Evolutionary conservation across 2,329 filamentous ascomycete genomes (phyloP).

Genomic region (Elsinoe necatrix): DNA sequence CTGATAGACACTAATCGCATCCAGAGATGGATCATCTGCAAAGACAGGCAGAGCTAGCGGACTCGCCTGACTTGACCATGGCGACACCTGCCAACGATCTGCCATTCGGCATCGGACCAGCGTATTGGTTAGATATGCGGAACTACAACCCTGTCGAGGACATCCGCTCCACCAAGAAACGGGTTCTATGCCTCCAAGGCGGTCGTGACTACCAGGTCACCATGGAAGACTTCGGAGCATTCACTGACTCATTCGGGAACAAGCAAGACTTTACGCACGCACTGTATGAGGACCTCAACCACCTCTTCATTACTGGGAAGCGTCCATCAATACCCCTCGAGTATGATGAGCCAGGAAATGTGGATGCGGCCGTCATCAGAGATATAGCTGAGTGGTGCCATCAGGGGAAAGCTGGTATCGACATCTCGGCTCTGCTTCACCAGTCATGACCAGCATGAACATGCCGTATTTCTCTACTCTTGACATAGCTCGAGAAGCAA

Average conservation of each 20-base stretch:
- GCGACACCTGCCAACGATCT: not conserved
- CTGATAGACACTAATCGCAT: not conserved
- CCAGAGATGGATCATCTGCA: not conserved
- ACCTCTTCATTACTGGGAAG: slow-evolving; percentile 4
- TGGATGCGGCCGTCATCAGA: not conserved
- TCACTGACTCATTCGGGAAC: not conserved
- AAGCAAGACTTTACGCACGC: not conserved
- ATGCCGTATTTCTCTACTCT: not conserved
- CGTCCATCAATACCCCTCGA: not conserved
- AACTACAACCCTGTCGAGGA: slow-evolving; percentile 8
- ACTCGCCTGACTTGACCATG: not conserved
- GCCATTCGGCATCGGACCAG: not conserved
- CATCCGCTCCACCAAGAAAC: not conserved
- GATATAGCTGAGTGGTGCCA: not conserved
- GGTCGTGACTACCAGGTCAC: slow-evolving; percentile 13
- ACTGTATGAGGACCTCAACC: not conserved
- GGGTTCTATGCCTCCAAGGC: not conserved
- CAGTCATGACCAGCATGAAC: not conserved
- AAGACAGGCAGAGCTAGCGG: slow-evolving; percentile 3
- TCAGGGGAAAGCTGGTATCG: not conserved
- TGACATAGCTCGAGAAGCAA: not conserved
- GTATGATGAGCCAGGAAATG: slow-evolving; percentile 2
- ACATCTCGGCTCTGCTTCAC: not conserved
- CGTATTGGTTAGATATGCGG: slow-evolving; percentile 11
- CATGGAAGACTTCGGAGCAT: not conserved